Conservation (phyloP, 169 alveolate genomes). For the Hepatocystis sp. region DNA sequence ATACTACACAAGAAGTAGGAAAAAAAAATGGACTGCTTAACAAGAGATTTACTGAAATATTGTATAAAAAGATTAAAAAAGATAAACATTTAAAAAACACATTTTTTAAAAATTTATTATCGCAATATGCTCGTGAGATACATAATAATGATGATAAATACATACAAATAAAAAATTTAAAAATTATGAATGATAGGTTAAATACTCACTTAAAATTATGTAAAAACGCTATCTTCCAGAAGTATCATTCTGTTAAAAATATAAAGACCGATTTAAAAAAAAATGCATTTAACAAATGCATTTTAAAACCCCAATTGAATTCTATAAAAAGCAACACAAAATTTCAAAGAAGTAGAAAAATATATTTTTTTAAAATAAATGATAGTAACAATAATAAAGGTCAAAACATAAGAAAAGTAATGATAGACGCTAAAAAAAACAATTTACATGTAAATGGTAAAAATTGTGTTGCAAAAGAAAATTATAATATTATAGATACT, state of each 20-base stretch:
- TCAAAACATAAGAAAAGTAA: slow-evolving; percentile 20
- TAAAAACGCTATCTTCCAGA: slow-evolving; percentile 15
- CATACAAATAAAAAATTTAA: slow-evolving; percentile 13
- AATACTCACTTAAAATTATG: slow-evolving; percentile 12
- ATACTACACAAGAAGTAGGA: not conserved
- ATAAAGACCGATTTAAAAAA: slow-evolving; percentile 7
- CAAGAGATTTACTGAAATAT: slow-evolving; percentile 26
- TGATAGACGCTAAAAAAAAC: not conserved
- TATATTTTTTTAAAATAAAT: not conserved
- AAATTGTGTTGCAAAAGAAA: slow-evolving; percentile 3
- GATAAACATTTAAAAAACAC: slow-evolving; percentile 17
- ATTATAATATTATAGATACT: slow-evolving; percentile 3
- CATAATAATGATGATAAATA: slow-evolving; percentile 10
- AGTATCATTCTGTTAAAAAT: slow-evolving; percentile 10
- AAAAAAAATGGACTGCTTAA: not conserved
- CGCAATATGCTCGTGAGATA: slow-evolving; percentile 9
- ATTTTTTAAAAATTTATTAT: slow-evolving; percentile 14
- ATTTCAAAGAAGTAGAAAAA: slow-evolving; percentile 6
- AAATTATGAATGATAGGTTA: slow-evolving; percentile 16
- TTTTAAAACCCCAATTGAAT: slow-evolving; percentile 9
- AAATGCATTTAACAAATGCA: slow-evolving; percentile 2
- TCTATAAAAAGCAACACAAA: slow-evolving; percentile 24
- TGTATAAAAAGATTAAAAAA: slow-evolving; percentile 41
- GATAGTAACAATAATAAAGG: slow-evolving; percentile 3
- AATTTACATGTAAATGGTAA: slow-evolving; percentile 9